Conservation (phyloP, 805 yeast genomes). For the Citeromyces nyonsensis region DNA sequence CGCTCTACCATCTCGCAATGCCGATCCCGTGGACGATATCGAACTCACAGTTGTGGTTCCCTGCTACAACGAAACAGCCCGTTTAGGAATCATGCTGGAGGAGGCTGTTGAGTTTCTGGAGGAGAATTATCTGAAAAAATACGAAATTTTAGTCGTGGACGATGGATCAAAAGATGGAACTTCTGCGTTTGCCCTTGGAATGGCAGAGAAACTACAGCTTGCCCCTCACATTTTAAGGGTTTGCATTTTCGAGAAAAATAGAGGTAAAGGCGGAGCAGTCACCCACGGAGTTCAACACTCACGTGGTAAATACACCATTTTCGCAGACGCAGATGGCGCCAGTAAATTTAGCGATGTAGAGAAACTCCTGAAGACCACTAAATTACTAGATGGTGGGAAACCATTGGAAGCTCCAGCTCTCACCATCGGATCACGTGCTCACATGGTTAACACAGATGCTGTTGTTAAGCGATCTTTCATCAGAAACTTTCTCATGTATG, state of each 20-base stretch:
- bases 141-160: constrained; percentile 79
- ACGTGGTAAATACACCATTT: constrained; percentile 59
- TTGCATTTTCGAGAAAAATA: constrained; percentile 50
- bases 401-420: constrained; percentile 29
- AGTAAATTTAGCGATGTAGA: constrained; percentile 59
- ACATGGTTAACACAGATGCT: constrained; percentile 90
- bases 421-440: constrained; percentile 90
- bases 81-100: constrained; percentile 58
- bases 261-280: constrained; percentile 97
- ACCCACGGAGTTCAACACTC: constrained; percentile 76
- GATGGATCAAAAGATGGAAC: constrained; percentile 87
- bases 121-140: constrained; percentile 17
- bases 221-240: constrained; percentile 53
- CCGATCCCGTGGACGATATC: constrained; percentile 20
- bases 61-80: constrained; percentile 74
- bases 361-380: constrained; percentile 29
- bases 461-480: constrained; percentile 87
- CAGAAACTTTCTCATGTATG: constrained; percentile 86
- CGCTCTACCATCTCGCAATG: constrained; percentile 18
- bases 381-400: constrained; percentile 8
- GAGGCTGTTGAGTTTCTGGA: constrained; percentile 48
- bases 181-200: constrained; percentile 48
- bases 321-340: constrained; percentile 98
- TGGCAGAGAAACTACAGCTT: constrained; percentile 36
- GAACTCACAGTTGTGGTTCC: constrained; percentile 75